A percentile compares a stretch with the other conserved stretches of the same genome.
These are phyloP conservation scores for Lactarius hatsudake DNA, from an alignment of 768 basidiomycete genomes.

Conservation along the genomic window DNA sequence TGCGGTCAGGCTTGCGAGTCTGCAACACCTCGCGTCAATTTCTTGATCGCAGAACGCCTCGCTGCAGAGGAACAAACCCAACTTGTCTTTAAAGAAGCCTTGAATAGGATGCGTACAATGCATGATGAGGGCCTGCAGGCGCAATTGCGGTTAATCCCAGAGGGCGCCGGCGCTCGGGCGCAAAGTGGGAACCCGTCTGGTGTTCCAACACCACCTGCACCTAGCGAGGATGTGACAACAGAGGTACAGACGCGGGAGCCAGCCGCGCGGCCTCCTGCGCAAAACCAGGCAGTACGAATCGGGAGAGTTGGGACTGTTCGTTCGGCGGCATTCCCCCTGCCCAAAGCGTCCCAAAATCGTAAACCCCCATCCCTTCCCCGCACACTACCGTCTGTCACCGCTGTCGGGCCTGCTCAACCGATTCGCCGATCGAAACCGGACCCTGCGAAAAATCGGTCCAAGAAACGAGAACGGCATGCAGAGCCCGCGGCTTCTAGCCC, in stretches of 20 bases:
- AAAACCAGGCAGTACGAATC: slow-evolving; percentile 5
- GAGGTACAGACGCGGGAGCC: slow-evolving; percentile 1
- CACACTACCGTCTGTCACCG: not conserved
- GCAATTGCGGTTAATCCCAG: slow-evolving; percentile 9
- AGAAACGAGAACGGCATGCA: not conserved
- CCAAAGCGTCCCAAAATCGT: slow-evolving; percentile 16
- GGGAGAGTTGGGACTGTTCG: slow-evolving; percentile 2
- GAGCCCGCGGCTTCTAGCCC: not conserved
- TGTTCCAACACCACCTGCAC: slow-evolving; percentile 15
- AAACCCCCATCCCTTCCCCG: slow-evolving; percentile 14
- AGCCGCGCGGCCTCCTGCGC: slow-evolving; percentile 22
- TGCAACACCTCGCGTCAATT: slow-evolving; percentile 15
- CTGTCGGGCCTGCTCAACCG: slow-evolving; percentile 1
- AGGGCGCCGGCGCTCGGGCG: slow-evolving; percentile 17
- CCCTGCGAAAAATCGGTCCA: not conserved
- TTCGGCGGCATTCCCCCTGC: slow-evolving; percentile 17
- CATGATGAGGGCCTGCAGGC: slow-evolving; percentile 26
- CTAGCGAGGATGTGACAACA: slow-evolving; percentile 24
- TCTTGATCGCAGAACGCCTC: slow-evolving; percentile 26
- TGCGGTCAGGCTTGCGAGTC: slow-evolving; percentile 15
- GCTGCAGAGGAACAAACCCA: slow-evolving; percentile 20
- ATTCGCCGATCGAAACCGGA: slow-evolving; percentile 12
- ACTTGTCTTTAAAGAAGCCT: slow-evolving; percentile 15
- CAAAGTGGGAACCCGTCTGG: slow-evolving; percentile 8
- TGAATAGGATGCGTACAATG: slow-evolving; percentile 26